Evolutionary conservation across 305 asterid species (phyloP).

Genomic region (Rubia peregrina): DNA sequence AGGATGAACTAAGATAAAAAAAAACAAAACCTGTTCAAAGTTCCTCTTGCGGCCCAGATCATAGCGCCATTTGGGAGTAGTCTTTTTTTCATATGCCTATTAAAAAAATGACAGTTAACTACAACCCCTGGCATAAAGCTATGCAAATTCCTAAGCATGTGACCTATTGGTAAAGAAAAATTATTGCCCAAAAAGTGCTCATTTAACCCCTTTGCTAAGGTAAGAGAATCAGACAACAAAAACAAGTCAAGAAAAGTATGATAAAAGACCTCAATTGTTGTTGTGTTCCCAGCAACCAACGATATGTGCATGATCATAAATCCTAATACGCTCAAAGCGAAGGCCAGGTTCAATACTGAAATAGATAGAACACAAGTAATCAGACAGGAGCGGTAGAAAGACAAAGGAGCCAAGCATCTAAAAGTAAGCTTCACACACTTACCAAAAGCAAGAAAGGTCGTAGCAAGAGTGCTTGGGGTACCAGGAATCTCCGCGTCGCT

Average conservation of each 20-base stretch:
- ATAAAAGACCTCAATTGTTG: conserved; percentile 81
- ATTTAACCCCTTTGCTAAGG: not conserved
- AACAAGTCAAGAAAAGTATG: not conserved
- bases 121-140: not conserved
- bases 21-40: conserved; percentile 71
- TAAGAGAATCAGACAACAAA: not conserved
- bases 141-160: not conserved
- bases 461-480: conserved; percentile 85
- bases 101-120: conserved; percentile 18
- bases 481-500: conserved; percentile 88
- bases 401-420: not conserved
- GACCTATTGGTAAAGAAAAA: not conserved
- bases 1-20: not conserved
- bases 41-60: conserved; percentile 92
- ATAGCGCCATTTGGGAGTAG: conserved; percentile 87
- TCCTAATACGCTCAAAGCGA: conserved; percentile 92
- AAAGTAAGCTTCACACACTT: conserved; percentile 14
- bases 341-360: conserved; percentile 84
- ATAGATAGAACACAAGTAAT: conserved; percentile 16
- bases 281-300: conserved; percentile 78
- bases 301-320: conserved; percentile 95
- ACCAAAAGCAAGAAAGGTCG: conserved; percentile 92
- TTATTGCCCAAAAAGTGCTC: not conserved
- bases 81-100: conserved; percentile 91
- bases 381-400: conserved; percentile 8